phyloP scores from a whole-genome alignment of 2,329 filamentous ascomycete species.

The Apiospora rasikravindrae region DNA sequence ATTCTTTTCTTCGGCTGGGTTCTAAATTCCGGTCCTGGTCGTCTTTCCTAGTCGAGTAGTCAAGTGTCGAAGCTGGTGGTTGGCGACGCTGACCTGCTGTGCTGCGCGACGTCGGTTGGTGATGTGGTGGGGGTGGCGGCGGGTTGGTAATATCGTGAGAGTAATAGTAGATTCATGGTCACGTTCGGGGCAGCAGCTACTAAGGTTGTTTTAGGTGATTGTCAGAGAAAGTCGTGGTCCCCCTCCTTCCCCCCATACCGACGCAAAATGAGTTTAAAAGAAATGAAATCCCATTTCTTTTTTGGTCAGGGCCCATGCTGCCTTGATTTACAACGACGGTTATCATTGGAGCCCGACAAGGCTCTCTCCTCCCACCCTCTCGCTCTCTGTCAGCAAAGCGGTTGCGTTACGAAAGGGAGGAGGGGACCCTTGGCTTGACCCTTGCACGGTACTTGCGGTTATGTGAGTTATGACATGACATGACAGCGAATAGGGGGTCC shows the following conservation, averaged over 20 bases:
- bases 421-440: no score
- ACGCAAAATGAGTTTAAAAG: conserved; percentile 7
- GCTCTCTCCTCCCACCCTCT: neutral
- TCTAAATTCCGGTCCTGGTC: neutral
- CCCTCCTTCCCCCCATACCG: neutral
- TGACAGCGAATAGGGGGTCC: neutral
- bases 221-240: neutral
- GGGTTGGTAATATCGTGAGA: neutral
- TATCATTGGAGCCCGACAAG: neutral
- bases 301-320: neutral
- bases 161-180: neutral
- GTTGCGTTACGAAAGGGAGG: neutral
- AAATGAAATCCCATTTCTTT: conserved; percentile 17
- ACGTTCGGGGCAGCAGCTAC: neutral
- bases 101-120: neutral
- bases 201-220: neutral
- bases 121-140: neutral
- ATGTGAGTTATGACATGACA: neutral
- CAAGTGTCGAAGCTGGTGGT: neutral
- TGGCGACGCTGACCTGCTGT: neutral
- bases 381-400: no score
- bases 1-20: no score
- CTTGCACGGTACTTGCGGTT: neutral
- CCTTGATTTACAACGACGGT: neutral
- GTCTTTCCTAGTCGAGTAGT: neutral